These are phyloP conservation scores for Cucumis hystrix DNA, from an alignment of 306 rosid species.

Conservation along the genomic window DNA sequence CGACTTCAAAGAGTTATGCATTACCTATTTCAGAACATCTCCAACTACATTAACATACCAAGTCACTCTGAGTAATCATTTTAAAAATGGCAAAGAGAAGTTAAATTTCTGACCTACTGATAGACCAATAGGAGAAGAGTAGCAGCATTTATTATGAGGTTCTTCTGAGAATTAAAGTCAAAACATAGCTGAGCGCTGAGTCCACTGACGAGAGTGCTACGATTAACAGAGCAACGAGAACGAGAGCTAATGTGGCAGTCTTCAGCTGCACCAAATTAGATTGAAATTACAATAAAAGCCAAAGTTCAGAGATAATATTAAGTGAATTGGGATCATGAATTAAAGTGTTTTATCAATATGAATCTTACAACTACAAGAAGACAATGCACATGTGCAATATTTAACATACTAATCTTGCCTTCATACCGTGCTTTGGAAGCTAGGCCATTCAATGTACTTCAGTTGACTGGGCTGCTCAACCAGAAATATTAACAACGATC, in stretches of 20 bases:
- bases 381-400: not conserved
- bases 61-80: not conserved
- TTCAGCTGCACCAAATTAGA: constrained; percentile 43
- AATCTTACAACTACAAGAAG: not conserved
- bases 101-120: not conserved
- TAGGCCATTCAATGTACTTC: constrained; percentile 82
- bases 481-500: constrained; percentile 44
- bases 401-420: not conserved
- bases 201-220: constrained; percentile 68
- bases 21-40: not conserved
- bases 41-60: not conserved
- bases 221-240: constrained; percentile 61
- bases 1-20: not conserved
- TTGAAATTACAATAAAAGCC: not conserved
- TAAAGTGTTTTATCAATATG: not conserved
- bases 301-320: not conserved
- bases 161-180: constrained; percentile 51
- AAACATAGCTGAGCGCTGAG: constrained; percentile 51
- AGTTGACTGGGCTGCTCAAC: constrained; percentile 86
- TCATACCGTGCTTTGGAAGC: constrained; percentile 62
- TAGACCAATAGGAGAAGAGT: not conserved
- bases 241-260: constrained; percentile 72
- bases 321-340: not conserved
- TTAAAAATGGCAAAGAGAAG: not conserved
- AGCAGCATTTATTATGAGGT: constrained; percentile 6